Base-by-base conservation (phyloP, 164 flowering plant species). In the Brasenia schreberi region DNA sequence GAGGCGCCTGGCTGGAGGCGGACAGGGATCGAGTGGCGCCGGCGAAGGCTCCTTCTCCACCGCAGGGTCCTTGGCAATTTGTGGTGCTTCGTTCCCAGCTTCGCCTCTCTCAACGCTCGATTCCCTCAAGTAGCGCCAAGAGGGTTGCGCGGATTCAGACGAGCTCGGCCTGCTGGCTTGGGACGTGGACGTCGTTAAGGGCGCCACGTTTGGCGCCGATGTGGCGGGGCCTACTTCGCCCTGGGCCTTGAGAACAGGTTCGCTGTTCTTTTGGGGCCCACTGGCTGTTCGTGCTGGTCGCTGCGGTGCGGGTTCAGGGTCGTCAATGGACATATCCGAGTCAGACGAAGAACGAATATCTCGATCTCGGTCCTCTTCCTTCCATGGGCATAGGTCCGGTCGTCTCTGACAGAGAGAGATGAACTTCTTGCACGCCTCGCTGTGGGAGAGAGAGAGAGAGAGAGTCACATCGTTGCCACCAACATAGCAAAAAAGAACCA, bases 251-350 rank as follows among this genome's bases (percentile, higher is more conserved):
- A 23, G 18, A 61, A 18, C 17, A 3, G 60, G 63, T 61, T 61
- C 12, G 56, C 14, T 49, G 56, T 2, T 49, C 16, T 3, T 58
- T 60, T 66, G 72, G 78, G 70, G 43, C 69, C 76, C 80, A 67
- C 10, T 59, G 60, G 66, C 53, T 66, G 64, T 60, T n/a, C 44
- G 19, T 23, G 69, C 17, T 53, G 27, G 5, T 33, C 39, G 39
- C 14, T 49, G 56, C 16, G 16, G 10, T 43, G 39, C 69, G 52
- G 75, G 80, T 66, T 84, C 83, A 16, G 39, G 80, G 53, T 87
- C 91, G 52, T 87, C 95, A 12, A 90, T 74, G 56, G 97, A 90
- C 98, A 90, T 90, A 79, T 90, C 95, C 5, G 97, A 90, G 43
- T 83, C 86, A 61, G 79, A 79, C 0, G 95, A 87, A 16, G 86